These are phyloP conservation scores for Chaetoscypha palmicola DNA, from an alignment of 2,329 filamentous ascomycete genomes.

Conservation along the genomic window DNA sequence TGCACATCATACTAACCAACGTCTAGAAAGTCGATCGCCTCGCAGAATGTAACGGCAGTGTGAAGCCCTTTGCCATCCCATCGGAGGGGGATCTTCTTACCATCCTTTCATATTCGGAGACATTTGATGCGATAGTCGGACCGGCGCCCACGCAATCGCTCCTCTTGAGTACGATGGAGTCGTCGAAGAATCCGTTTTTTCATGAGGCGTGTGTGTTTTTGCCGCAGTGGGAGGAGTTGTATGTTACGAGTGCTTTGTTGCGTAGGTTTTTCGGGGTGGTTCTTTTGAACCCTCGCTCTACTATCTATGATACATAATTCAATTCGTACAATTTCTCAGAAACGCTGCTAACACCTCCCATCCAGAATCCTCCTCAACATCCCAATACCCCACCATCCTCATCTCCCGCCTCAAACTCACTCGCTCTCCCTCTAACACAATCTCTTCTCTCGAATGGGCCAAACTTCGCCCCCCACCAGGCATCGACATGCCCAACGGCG, in stretches of 20 bases:
- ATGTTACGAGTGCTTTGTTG: slow-evolving; percentile 39
- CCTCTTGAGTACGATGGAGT: slow-evolving; percentile 35
- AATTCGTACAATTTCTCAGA: too few species aligned
- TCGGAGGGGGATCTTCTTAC: slow-evolving; percentile 28
- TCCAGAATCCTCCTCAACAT: slow-evolving; percentile 31
- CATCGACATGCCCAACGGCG: slow-evolving; percentile 40
- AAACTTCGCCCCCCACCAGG: slow-evolving; percentile 33
- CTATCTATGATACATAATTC: too few species aligned
- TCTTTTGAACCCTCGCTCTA: too few species aligned
- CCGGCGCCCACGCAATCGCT: slow-evolving; percentile 33
- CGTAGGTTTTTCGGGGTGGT: too few species aligned
- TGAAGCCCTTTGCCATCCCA: too few species aligned
- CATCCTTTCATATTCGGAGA: slow-evolving; percentile 34
- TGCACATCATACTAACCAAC: too few species aligned
- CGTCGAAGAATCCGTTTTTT: slow-evolving; percentile 40
- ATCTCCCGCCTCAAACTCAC: slow-evolving; percentile 38
- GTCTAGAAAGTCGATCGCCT: slow-evolving; percentile 22
- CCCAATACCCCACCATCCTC: slow-evolving; percentile 37
- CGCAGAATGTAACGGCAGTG: slow-evolving; percentile 20
- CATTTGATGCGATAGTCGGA: slow-evolving; percentile 33
- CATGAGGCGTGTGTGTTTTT: slow-evolving; percentile 39
- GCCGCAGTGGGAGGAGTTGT: slow-evolving; percentile 36
- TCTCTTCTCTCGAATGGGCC: slow-evolving; percentile 26
- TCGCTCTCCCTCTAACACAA: slow-evolving; percentile 23
- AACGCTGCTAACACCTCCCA: too few species aligned